Evolutionary conservation across 1,284 basidiomycete species (phyloP), one percentile per base, ranked within the genome.

Genomic region (Phenoliferia sp.): DNA sequence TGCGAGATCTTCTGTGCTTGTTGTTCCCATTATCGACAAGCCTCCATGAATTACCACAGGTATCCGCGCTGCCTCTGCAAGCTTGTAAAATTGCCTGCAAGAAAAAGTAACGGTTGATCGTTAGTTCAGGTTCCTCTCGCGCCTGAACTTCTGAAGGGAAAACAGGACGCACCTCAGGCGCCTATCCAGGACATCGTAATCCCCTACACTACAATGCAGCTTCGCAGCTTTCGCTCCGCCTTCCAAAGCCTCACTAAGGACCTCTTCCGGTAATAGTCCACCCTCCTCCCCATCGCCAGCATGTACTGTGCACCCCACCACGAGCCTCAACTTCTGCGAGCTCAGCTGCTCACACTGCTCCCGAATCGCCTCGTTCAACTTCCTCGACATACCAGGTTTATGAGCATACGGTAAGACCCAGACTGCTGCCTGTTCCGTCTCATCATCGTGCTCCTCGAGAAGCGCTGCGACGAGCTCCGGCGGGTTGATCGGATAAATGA

Each of bases 121-220:
- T n/a, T n/a, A n/a, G n/a, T n/a, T 31, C 52, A 54, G n/a, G 15
- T 15, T 44, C 39, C n/a, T n/a, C n/a, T n/a, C n/a, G n/a, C n/a
- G n/a, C n/a, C n/a, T n/a, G n/a, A n/a, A n/a, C n/a, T n/a, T n/a
- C 48, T 7, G 2, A 7, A 52, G 7, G 17, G 28, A 4, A 26
- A 17, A 56, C 28, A 31, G 34, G 17, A 36, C 57, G 15, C 34
- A 59, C 57, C 34, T 26, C 16, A 59, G 33, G 9, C 57, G 33
- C 5, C n/a, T 22, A 31, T 59, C 57, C 33, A 59, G 10, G 2
- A 59, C 57, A 26, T 31, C 34, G 57, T 59, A 59, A 17, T 59
- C 57, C 1, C 57, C 57, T 6, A 59, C 57, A 19, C 57, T 59
- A 16, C 57, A 59, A n/a, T 59, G 57, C 22, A 59, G 57, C 57